Percentiles rank a stretch among this genome's conserved stretches.
Conservation (phyloP, 352 stramenopile genomes). For the Aphanomyces euteiches region DNA sequence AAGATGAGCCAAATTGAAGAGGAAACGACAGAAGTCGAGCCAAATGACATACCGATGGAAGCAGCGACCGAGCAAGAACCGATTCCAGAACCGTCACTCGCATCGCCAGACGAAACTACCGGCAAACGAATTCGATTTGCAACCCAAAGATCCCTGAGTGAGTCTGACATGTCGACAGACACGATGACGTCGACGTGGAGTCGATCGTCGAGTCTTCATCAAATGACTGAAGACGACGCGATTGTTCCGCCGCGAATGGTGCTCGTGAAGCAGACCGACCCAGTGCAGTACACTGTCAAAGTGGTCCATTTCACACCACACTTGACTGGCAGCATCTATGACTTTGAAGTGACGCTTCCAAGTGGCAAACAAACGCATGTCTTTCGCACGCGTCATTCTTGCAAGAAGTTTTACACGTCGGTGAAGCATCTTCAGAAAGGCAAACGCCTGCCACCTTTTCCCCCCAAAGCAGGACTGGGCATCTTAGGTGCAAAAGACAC, state of each 20-base stretch:
- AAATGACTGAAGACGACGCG: neutral
- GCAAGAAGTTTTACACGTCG: slow-evolving; percentile 13
- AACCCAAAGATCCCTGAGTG: neutral
- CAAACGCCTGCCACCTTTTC: slow-evolving; percentile 8
- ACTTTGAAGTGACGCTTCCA: slow-evolving; percentile 3
- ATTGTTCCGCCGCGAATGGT: neutral
- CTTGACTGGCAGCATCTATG: slow-evolving; percentile 17
- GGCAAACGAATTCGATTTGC: no score
- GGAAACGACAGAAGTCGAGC: no score
- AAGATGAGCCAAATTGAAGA: no score
- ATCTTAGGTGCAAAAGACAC: neutral
- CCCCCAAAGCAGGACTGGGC: slow-evolving; percentile 12
- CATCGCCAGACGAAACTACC: neutral
- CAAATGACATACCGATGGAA: no score
- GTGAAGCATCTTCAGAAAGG: neutral
- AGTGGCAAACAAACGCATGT: neutral
- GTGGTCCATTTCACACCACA: slow-evolving; percentile 7
- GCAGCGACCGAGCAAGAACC: no score
- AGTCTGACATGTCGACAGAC: slow-evolving; percentile 6
- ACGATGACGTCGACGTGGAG: neutral
- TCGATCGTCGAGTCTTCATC: neutral
- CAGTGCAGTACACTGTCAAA: neutral
- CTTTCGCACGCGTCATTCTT: neutral
- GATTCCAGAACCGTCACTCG: neutral
- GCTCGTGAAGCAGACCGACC: neutral